These are phyloP conservation scores for Fragaria ananassa DNA, from an alignment of 306 rosid genomes.

Conservation along the genomic window DNA sequence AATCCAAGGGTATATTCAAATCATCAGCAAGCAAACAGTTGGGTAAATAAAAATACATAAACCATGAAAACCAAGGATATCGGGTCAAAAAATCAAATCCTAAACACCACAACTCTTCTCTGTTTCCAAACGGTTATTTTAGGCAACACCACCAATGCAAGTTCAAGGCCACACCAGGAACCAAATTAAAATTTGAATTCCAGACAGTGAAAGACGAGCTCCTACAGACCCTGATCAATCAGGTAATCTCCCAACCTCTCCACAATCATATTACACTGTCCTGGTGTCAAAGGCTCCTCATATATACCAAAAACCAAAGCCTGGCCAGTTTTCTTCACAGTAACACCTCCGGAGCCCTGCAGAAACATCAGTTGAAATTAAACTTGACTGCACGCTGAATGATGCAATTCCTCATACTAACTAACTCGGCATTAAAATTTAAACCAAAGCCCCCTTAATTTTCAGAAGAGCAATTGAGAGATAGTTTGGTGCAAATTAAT, in stretches of 20 bases:
- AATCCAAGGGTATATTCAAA: neutral
- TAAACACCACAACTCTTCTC: conserved; percentile 17
- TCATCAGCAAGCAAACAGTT: neutral
- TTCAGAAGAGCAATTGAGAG: neutral
- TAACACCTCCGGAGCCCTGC: conserved; percentile 53
- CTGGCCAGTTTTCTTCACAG: conserved; percentile 48
- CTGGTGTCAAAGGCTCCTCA: conserved; percentile 46
- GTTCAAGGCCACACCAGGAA: conserved; percentile 22
- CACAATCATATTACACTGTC: conserved; percentile 48
- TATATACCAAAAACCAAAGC: conserved; percentile 47
- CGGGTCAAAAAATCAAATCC: conserved; percentile 13
- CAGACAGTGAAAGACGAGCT: too few relatives aligned
- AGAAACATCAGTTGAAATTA: conserved; percentile 2
- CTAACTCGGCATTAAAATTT: neutral
- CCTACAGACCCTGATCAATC: conserved; percentile 40
- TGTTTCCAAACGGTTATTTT: conserved; percentile 15
- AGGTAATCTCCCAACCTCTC: conserved; percentile 64
- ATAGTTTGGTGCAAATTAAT: neutral
- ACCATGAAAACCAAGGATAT: neutral
- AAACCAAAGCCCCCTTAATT: neutral
- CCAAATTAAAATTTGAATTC: neutral
- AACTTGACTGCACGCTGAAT: neutral
- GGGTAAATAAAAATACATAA: conserved; percentile 25
- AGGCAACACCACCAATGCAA: conserved; percentile 20
- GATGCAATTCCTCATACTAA: neutral